Base-by-base conservation (phyloP, 768 basidiomycete genomes). In the Boletus patriciae region DNA sequence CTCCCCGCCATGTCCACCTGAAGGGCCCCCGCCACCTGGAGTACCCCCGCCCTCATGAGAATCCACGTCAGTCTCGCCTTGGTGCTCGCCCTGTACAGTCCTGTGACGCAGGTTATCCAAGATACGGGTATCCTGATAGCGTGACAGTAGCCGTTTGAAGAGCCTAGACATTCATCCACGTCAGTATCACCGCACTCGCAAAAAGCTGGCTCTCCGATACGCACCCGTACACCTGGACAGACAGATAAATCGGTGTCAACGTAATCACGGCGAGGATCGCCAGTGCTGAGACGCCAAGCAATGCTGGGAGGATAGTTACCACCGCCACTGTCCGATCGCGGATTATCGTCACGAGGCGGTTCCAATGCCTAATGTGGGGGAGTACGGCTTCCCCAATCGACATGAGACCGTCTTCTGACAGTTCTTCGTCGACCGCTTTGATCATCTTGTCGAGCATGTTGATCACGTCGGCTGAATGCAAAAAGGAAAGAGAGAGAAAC, bases 361-460 rank as follows among this genome's bases (percentile, higher is more conserved):
- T 12, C 66, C 66, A 67, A 18, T 67, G 66, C 21, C 38, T 27
- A 21, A 67, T 55, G 19, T 60, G 61, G 9, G 66, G 66, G 6
- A 68, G 38, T 3, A 60, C 58, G 1, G 47, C 11, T 29, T 68
- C 63, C 9, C 64, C 63, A 10, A 60, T 42, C 16, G 57, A 57
- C 55, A 60, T 51, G 25, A 67, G 46, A 25, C 61, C 57, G 12
- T 66, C 56, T 37, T 66, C 61, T 5, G 42, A 57, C 5, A 65
- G 37, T 13, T 67, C 62, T 29, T 38, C 54, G 38, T 68, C 63
- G 10, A 66, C 49, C 1, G 55, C 50, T 6, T 41, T 53, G 54
- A 66, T 55, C 63, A 68, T 54, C 41, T 68, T 66, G 11, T 58
- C 63, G 1, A 66, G 50, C 57, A 57, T 57, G 18, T 41, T 18